Conservation (phyloP, 768 basidiomycete species). For the Amanita phalloides region DNA sequence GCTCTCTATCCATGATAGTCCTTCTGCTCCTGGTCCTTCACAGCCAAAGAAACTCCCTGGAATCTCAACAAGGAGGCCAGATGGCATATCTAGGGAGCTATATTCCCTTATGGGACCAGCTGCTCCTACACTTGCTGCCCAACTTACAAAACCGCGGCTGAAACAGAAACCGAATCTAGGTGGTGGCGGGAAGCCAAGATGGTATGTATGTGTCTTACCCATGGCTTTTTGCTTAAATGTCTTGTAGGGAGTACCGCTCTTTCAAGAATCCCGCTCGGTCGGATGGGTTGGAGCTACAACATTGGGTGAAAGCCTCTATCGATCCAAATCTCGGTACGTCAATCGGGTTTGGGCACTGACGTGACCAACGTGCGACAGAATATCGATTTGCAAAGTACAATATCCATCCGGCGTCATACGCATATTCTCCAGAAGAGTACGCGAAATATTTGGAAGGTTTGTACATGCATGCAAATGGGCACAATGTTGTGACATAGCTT, state of each 20-base stretch:
- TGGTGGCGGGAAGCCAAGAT: conserved; percentile 52
- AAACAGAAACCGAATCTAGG: conserved; percentile 81
- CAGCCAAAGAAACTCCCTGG: conserved; percentile 33
- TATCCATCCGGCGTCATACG: conserved; percentile 48
- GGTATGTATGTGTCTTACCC: conserved; percentile 30
- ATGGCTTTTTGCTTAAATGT: background rate
- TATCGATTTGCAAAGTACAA: conserved; percentile 84
- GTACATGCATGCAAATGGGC: conserved; percentile 7
- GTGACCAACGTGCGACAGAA: conserved; percentile 26
- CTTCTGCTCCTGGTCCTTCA: conserved; percentile 31
- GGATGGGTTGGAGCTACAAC: conserved; percentile 59
- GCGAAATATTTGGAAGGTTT: conserved; percentile 64
- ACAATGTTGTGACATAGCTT: background rate
- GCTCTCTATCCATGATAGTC: conserved; percentile 48
- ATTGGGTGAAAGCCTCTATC: conserved; percentile 69
- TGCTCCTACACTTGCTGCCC: conserved; percentile 74
- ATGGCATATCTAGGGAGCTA: conserved; percentile 88
- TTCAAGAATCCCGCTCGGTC: conserved; percentile 68
- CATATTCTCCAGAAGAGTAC: conserved; percentile 86
- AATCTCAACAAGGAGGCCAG: conserved; percentile 53
- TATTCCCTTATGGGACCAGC: conserved; percentile 94
- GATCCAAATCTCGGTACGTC: conserved; percentile 45
- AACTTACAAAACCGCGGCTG: conserved; percentile 70
- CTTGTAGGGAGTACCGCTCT: conserved; percentile 58
- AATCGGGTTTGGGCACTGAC: background rate